Conservation (phyloP, 2,329 filamentous ascomycete genomes). For the Verticillium klebahnii region DNA sequence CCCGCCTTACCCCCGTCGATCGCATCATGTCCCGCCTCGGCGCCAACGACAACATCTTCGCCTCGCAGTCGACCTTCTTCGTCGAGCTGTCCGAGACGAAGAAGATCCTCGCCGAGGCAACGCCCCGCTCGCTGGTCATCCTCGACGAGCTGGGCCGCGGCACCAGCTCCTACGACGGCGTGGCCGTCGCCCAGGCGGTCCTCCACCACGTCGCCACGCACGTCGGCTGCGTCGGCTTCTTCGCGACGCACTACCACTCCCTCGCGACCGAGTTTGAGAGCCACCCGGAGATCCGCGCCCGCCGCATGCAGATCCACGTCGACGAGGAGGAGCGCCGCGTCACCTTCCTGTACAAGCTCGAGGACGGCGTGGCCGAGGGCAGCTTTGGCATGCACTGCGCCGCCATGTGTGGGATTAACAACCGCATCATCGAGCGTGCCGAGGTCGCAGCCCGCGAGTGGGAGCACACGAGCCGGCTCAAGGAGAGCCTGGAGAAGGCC, state of each 20-base stretch:
- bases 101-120: slow-evolving; percentile 94
- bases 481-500: slow-evolving; percentile 79
- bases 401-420: slow-evolving; percentile 92
- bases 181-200: slow-evolving; percentile 93
- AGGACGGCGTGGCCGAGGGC: slow-evolving; percentile 89
- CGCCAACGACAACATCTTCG: slow-evolving; percentile 98
- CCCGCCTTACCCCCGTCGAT: slow-evolving; percentile 83
- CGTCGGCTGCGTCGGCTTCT: slow-evolving; percentile 91
- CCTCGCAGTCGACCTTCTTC: slow-evolving; percentile 96
- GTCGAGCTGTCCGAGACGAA: slow-evolving; percentile 96
- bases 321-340: slow-evolving; percentile 79
- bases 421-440: slow-evolving; percentile 76
- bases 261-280: slow-evolving; percentile 84
- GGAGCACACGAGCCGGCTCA: slow-evolving; percentile 90
- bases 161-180: slow-evolving; percentile 92
- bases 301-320: slow-evolving; percentile 92
- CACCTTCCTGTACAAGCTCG: slow-evolving; percentile 94
- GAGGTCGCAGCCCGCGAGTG: slow-evolving; percentile 86
- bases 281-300: slow-evolving; percentile 82
- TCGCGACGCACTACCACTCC: slow-evolving; percentile 96
- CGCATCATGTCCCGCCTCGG: slow-evolving; percentile 98
- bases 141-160: slow-evolving; percentile 94
- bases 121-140: slow-evolving; percentile 89
- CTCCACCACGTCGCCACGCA: slow-evolving; percentile 94
- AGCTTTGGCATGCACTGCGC: slow-evolving; percentile 99